Evolutionary conservation across 2,329 filamentous ascomycete species (phyloP), one percentile per base, ranked within the genome.

Genomic region (Alternaria triticina): DNA sequence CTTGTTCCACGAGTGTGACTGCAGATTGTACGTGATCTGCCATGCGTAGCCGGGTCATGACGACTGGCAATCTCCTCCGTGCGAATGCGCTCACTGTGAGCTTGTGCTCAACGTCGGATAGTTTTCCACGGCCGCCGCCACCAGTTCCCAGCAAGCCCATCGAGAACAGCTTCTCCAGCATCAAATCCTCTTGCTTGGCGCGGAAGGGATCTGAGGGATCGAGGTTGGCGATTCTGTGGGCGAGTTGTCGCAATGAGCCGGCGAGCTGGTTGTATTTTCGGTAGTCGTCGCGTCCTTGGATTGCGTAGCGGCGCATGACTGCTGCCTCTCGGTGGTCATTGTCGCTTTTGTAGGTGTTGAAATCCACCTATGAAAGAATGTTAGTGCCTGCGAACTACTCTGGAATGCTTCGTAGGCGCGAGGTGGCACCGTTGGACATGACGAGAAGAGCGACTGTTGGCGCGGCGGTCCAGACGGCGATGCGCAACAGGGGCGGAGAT

Each of bases 11-110:
- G 81, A 97, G 91, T 72, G 92, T 94, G 8, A 89, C 92, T 4
- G 83, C 84, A 33, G 93, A 91, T 78, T 92, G 90, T 43, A 98
- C 90, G 57, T 90, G 95, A 84, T 97, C 93, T 40, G 94, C 92
- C 96, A 99, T 98, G 69, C 91, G 86, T 74, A 96, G 84, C 63
- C 94, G 85, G 11, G 92, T 95, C 93, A 97, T 97, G 49, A 99
- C 88, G 13, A 99, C 93, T 0, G 92, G 93, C 68, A 99, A 83
- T 49, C 96, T 84, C 61, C 96, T 84, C 64, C 96, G 85, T 67
- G 93, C 95, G 79, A 99, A 93, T 1, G 94, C 92, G 23, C 90
- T 92, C 27, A 99, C 96, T 0, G 94, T 97, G 33, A 95, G 90
- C 74, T 91, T 91, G 73, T 93, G 88, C 84, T 98, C 96, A 6